Evolutionary conservation across 2,329 filamentous ascomycete genomes (phyloP).

Genomic region (Fusarium sp.): DNA sequence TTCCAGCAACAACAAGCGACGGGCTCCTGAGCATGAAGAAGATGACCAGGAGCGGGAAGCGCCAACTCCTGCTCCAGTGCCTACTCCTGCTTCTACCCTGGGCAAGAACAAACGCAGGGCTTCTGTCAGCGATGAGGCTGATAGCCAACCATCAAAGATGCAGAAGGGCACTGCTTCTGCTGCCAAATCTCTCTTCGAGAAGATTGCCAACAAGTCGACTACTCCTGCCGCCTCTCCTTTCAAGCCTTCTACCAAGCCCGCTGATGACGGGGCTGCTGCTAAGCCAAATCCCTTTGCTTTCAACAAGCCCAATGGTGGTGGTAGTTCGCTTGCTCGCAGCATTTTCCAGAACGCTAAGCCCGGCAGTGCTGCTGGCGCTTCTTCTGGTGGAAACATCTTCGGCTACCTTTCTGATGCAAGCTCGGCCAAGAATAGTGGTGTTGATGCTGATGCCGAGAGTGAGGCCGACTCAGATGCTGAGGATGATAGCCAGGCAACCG

Average conservation of each 20-base stretch:
- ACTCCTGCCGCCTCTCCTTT: conserved; percentile 49
- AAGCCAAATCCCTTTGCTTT: conserved; percentile 52
- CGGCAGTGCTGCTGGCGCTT: conserved; percentile 32
- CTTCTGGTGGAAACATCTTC: conserved; percentile 65
- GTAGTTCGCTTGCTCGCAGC: conserved; percentile 53
- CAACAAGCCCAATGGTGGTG: conserved; percentile 52
- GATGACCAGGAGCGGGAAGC: conserved; percentile 54
- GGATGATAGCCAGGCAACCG: conserved; percentile 56
- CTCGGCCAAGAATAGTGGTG: conserved; percentile 65
- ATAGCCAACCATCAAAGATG: conserved; percentile 63
- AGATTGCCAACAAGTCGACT: conserved; percentile 64
- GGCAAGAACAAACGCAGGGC: conserved; percentile 67
- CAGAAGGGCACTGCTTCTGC: conserved; percentile 64
- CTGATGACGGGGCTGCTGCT: conserved; percentile 43
- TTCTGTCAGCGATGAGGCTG: conserved; percentile 58
- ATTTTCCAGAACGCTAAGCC: conserved; percentile 58
- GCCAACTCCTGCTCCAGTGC: conserved; percentile 50
- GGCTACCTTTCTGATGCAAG: conserved; percentile 69
- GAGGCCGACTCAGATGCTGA: conserved; percentile 58
- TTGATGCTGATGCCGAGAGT: conserved; percentile 61
- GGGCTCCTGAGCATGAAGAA: conserved; percentile 56
- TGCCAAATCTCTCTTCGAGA: conserved; percentile 68
- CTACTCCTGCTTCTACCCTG: conserved; percentile 44
- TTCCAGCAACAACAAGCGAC: conserved; percentile 60
- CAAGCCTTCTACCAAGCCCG: conserved; percentile 48